Percentiles rank a stretch among this genome's conserved stretches.
Conservation (phyloP, 495 filamentous ascomycete species). For the Darksidea phi region DNA sequence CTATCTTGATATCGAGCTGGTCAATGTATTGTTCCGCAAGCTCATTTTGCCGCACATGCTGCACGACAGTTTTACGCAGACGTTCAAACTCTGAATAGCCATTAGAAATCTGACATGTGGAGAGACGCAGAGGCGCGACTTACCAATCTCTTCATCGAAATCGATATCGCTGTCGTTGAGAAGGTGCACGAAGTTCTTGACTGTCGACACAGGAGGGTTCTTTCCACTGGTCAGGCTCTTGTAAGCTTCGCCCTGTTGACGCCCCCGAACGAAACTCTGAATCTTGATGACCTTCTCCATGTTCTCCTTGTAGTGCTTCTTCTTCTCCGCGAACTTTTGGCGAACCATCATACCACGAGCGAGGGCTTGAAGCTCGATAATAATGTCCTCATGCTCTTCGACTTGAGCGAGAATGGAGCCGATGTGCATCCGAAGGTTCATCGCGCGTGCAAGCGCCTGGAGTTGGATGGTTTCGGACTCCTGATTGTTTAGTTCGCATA, state of each 20-base stretch:
- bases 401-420: conserved; percentile 69
- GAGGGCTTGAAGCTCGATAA: conserved; percentile 72
- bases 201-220: conserved; percentile 91
- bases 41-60: conserved; percentile 95
- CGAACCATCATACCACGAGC: conserved; percentile 74
- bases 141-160: conserved; percentile 88
- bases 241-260: conserved; percentile 95
- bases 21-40: conserved; percentile 97
- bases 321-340: conserved; percentile 74
- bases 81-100: conserved; percentile 71
- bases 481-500: conserved; percentile 59
- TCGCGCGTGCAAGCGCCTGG: conserved; percentile 74
- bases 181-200: conserved; percentile 96
- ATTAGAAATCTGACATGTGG: conserved; percentile 10
- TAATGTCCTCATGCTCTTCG: conserved; percentile 72
- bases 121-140: neutral
- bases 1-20: conserved; percentile 98
- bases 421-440: conserved; percentile 70
- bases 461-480: conserved; percentile 60
- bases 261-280: conserved; percentile 90
- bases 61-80: conserved; percentile 87
- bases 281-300: conserved; percentile 99
- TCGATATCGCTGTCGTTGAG: conserved; percentile 98
- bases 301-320: conserved; percentile 85
- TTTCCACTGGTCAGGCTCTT: conserved; percentile 95